Base-by-base conservation (phyloP, 140 eudicot genomes). In the Erigeron philadelphicus region DNA sequence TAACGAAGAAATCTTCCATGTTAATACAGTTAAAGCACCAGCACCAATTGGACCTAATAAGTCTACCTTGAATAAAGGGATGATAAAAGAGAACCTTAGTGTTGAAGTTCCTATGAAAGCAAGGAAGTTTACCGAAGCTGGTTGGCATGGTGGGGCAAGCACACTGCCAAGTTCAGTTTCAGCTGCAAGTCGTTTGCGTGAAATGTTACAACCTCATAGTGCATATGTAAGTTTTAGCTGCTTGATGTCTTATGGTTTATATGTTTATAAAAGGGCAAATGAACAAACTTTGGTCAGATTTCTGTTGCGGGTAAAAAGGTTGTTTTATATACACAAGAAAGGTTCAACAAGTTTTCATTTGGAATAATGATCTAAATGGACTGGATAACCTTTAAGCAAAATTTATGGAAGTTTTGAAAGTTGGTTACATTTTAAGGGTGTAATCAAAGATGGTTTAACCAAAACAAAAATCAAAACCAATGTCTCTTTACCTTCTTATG, bases 31-130 rank as follows among this genome's bases (percentile, higher is more conserved):
- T 66, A 66, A 73, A 46, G 63, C 47, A 35, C 56, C 53, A 60
- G 69, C 38, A 76, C 46, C 47, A 23, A 11, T 19, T 70, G 72
- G 73, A 43, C 67, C 35, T 16, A 52, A 72, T 40, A 86, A 42
- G 70, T 81, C 93, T 18, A 83, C 80, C 56, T 74, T 90, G 31
- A 87, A 88, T 70, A 80, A 81, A 84, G 97, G 97, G 81, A 67
- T 67, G 2, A 69, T 82, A 46, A 81, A 74, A 69, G 85, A 83
- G 66, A 78, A 80, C 80, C 94, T 90, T 53, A 67, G 78, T 48
- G 76, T 90, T 66, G 79, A 90, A 79, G 84, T 90, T 64, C 96
- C 97, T 4, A 63, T 47, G 19, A 80, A 70, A 19, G 15, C 49
- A 2, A 85, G 83, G 53, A 86, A 80, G 57, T 72, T 79, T 70